Conservation (phyloP, 148 eudicot genomes). For the Chenopodium album region DNA sequence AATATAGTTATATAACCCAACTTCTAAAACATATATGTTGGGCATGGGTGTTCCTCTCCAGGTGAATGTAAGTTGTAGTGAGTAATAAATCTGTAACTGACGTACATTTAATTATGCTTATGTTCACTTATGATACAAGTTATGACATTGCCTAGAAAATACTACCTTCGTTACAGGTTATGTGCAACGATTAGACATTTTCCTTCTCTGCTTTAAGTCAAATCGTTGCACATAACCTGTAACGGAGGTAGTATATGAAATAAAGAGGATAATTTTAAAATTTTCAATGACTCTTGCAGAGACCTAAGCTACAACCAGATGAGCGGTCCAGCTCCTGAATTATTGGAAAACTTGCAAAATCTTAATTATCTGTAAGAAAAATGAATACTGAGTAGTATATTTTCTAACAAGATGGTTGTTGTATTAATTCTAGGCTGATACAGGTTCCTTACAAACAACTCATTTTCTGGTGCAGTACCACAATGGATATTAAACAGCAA, state of each 20-base stretch:
- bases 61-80: neutral
- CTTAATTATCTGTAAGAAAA: constrained; percentile 35
- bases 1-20: too few relatives aligned
- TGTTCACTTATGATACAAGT: neutral
- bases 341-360: constrained; percentile 19
- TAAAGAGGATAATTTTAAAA: neutral
- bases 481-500: constrained; percentile 42
- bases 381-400: neutral
- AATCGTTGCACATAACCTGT: too few relatives aligned
- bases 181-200: too few relatives aligned
- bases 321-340: constrained; percentile 42
- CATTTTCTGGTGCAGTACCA: constrained; percentile 54
- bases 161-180: too few relatives aligned
- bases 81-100: neutral
- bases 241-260: neutral
- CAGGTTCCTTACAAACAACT: constrained; percentile 63
- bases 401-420: neutral
- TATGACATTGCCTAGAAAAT: neutral
- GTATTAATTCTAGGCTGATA: neutral
- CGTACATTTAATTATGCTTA: neutral
- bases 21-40: neutral
- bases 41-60: neutral
- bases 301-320: constrained; percentile 58
- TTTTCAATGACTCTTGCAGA: constrained; percentile 30
- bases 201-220: too few relatives aligned